A percentile compares a stretch with the other conserved stretches of the same genome.
phyloP scores from a whole-genome alignment of 2,329 filamentous ascomycete species.

The Phyllosticta citribraziliensis region DNA sequence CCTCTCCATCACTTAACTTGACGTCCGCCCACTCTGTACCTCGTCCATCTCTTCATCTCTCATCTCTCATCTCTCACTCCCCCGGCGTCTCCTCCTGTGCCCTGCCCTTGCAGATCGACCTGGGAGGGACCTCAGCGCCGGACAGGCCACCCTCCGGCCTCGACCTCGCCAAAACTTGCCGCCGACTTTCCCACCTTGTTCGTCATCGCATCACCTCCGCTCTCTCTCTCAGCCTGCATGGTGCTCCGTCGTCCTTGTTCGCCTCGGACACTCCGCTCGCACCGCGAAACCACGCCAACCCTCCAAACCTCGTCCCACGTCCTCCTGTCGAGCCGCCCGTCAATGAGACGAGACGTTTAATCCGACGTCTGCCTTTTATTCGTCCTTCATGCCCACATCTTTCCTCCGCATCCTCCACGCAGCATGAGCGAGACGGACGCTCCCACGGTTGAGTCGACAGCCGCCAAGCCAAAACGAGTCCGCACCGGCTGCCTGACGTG shows the following conservation, averaged over 20 bases:
- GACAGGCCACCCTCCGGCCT: background rate
- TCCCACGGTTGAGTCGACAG: constrained; percentile 14
- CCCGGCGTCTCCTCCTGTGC: too few species aligned
- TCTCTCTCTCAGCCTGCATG: background rate
- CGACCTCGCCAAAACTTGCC: background rate
- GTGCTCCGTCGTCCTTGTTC: background rate
- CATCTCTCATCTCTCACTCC: too few species aligned
- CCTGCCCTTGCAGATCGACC: background rate
- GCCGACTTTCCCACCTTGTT: background rate
- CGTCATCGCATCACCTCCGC: background rate
- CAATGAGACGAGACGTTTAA: background rate
- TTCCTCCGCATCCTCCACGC: background rate
- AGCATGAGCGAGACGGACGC: constrained; percentile 14
- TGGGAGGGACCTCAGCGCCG: background rate
- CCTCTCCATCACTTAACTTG: too few species aligned
- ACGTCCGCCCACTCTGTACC: too few species aligned
- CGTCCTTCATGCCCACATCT: background rate
- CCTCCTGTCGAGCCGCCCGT: constrained; percentile 7
- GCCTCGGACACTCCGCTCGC: constrained; percentile 9
- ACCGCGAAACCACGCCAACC: constrained; percentile 6
- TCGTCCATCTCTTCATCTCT: too few species aligned
- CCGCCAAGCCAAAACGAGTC: constrained; percentile 67
- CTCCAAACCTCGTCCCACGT: constrained; percentile 4
- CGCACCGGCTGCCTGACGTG: constrained; percentile 88
- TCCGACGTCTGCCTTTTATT: background rate